Percentiles rank a stretch among this genome's conserved stretches.
These are phyloP conservation scores for Sindora glabra DNA, from an alignment of 306 rosid species.

Conservation along the genomic window DNA sequence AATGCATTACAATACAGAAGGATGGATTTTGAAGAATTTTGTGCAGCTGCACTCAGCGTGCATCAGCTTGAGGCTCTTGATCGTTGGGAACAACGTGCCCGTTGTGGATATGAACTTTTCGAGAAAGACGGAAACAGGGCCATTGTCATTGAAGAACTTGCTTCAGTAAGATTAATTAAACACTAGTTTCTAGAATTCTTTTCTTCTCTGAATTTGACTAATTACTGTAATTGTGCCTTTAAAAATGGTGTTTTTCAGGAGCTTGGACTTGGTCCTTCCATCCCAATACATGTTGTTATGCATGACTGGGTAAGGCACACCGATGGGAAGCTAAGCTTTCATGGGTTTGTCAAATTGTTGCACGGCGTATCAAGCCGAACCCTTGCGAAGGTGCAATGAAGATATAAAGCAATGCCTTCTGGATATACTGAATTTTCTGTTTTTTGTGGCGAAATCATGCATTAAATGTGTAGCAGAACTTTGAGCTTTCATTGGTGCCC, in stretches of 20 bases:
- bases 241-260: slow-evolving; percentile 44
- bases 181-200: no score
- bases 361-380: slow-evolving; percentile 83
- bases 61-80: slow-evolving; percentile 98
- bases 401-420: background rate
- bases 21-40: slow-evolving; percentile 97
- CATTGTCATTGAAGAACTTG: slow-evolving; percentile 94
- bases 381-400: slow-evolving; percentile 59
- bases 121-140: slow-evolving; percentile 94
- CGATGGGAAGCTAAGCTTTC: slow-evolving; percentile 95
- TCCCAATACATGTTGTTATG: slow-evolving; percentile 87
- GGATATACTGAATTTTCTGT: no score
- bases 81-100: slow-evolving; percentile 95
- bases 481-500: slow-evolving; percentile 6
- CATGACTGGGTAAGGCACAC: slow-evolving; percentile 98
- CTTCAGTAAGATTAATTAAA: slow-evolving; percentile 92
- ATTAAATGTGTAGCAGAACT: slow-evolving; percentile 14
- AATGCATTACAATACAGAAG: slow-evolving; percentile 90
- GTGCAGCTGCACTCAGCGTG: slow-evolving; percentile 85
- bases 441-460: no score
- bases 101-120: slow-evolving; percentile 88
- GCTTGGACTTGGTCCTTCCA: slow-evolving; percentile 97
- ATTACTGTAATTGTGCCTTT: background rate
- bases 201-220: no score
- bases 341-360: slow-evolving; percentile 81